Base-by-base conservation (phyloP, 2,329 filamentous ascomycete species). In the Torrubiella hemipterigena region DNA sequence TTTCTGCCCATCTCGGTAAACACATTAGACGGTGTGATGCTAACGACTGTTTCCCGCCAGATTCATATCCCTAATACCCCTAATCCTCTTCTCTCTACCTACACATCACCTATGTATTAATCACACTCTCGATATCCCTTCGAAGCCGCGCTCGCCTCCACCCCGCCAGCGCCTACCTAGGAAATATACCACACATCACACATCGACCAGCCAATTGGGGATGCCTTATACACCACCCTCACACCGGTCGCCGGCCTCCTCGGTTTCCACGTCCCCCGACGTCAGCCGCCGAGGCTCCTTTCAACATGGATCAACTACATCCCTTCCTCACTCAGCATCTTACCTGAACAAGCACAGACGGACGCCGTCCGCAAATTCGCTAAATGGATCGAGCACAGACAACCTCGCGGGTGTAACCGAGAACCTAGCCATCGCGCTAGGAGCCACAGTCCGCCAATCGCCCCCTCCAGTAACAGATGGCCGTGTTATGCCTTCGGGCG, bases 161-260 rank as follows among this genome's bases (percentile, higher is more conserved):
- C 22, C 22, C 12, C 12, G 8, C 20, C 20, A 22, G 20, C 20
- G n/a, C 20, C 20, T n/a, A 22, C 20, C 20, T 22, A 22, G 20
- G 8, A 8, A 8, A 8, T 22, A 8, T 22, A 22, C n/a, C 20
- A 22, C n/a, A 22, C 20, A 8, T 8, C 8, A 22, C 20, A n/a
- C 20, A 22, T 22, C 20, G 20, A 22, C 8, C 20, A 22, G n/a
- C 20, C 22, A 16, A 38, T 46, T 54, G 54, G 63, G 69, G 63
- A 91, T 91, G 83, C 83, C 83, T 74, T 91, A 91, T 65, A 91
- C 83, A 57, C 82, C 83, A 38, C 83, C 83, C 40, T 73, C 77
- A 46, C 71, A 73, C 50, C 62, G 67, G 50, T 77, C 74, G 38
- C 73, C 74, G 49, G 63, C 73, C 44, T 64, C 69, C 38, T 76